Evolutionary conservation across 352 stramenopile genomes (phyloP), one percentile per base, ranked within the genome.

Genomic region (Globisporangium apiculatum): DNA sequence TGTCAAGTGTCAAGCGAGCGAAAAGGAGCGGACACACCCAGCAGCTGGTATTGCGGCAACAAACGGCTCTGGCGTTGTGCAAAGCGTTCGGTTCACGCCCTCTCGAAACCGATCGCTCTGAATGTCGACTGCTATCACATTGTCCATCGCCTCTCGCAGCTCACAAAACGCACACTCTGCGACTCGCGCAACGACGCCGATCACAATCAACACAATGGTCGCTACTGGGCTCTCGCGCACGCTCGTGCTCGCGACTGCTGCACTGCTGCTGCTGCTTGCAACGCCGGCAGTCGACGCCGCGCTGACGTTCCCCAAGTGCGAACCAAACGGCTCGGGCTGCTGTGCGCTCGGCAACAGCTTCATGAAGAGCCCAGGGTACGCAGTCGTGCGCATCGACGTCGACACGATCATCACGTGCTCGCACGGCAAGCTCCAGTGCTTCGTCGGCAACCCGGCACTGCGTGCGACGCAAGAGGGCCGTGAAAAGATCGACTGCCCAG

Each of bases 381-480:
- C 83, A 10, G 72, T 88, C 37, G 58, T 83, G 43, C 53, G 58
- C 42, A 36, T 86, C 46, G 71, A 71, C 10, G 67, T 70, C 41
- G 74, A 76, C 54, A 78, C 79, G 55, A 75, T 84, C 51, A 72
- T 90, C 64, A 90, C 80, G 36, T 90, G 80, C 68, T 71, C 65
- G 43, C 64, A 74, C 48, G 71, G 72, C 55, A 59, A 54, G 41
- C 66, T 90, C 64, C 66, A 71, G 54, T 90, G 80, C 67, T 76
- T 76, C 40, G 55, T 65, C 31, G 77, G 79, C 49, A 88, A 90
- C 68, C 76, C 80, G 5, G 73, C 68, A 56, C 65, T 83, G 60
- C 72, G 68, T 35, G 76, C 75, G 5, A 65, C 53, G n/a, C 60
- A 58, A 42, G 72, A 80, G 31, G 62, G 58, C 5, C 64, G 70